Percentiles rank a stretch among this genome's conserved stretches.
phyloP scores from a whole-genome alignment of 495 filamentous ascomycete genomes.

The Xylona heveae region DNA sequence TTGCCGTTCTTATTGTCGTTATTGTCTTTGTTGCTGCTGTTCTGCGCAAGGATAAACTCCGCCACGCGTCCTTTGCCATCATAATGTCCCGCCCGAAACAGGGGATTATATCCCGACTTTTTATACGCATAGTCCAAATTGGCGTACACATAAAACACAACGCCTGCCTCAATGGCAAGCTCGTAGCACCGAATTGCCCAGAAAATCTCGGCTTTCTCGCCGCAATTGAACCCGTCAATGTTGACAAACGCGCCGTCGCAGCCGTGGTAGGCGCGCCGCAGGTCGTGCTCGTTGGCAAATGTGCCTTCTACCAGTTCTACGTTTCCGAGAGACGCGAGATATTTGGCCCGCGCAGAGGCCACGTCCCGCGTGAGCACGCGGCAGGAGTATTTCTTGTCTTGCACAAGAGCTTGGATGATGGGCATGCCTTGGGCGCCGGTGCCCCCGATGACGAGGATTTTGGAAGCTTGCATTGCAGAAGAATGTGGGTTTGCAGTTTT shows the following conservation, averaged over 20 bases:
- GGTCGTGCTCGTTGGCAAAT: constrained; percentile 21
- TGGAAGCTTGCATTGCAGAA: too few species aligned
- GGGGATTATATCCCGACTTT: constrained; percentile 21
- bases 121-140: constrained; percentile 11
- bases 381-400: constrained; percentile 20
- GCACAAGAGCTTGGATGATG: constrained; percentile 22
- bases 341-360: constrained; percentile 16
- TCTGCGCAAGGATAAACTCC: constrained; percentile 25
- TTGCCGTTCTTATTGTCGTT: too few species aligned
- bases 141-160: constrained; percentile 27
- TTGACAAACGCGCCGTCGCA: constrained; percentile 31
- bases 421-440: constrained; percentile 34
- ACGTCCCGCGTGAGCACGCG: constrained; percentile 26
- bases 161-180: constrained; percentile 24
- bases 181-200: constrained; percentile 34
- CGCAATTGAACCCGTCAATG: constrained; percentile 28
- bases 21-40: too few species aligned
- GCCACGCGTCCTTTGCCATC: constrained; percentile 32
- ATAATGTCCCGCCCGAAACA: constrained; percentile 27
- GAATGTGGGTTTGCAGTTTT: too few species aligned
- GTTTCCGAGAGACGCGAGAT: constrained; percentile 17
- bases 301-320: constrained; percentile 25
- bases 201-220: constrained; percentile 30
- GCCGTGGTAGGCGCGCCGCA: constrained; percentile 21
- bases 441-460: constrained; percentile 26